Evolutionary conservation across 2,329 filamentous ascomycete species (phyloP).

Genomic region (Colletotrichum phormii): DNA sequence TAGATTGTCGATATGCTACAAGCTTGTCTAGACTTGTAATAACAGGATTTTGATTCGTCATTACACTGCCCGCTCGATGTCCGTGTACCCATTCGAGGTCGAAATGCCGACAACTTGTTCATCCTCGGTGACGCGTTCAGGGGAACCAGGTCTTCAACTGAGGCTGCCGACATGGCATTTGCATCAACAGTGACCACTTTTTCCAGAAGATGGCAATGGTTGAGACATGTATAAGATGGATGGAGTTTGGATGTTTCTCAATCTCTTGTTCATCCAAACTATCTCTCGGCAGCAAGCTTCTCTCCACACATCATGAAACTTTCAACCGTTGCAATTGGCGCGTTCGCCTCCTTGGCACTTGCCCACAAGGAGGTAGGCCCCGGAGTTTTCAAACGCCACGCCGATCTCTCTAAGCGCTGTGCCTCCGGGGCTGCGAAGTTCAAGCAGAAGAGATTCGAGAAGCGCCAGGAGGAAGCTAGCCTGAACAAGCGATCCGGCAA

Average conservation of each 20-base stretch:
- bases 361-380: slow-evolving; percentile 4
- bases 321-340: not conserved
- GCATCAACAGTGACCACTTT: not conserved
- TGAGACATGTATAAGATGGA: not conserved
- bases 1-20: not conserved
- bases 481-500: not conserved
- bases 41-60: not conserved
- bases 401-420: slow-evolving; percentile 14
- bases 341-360: not conserved
- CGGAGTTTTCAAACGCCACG: slow-evolving; percentile 1
- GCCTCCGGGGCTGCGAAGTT: not conserved
- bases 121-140: not conserved
- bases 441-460: slow-evolving; percentile 4
- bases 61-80: not conserved
- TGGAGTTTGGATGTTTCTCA: not conserved
- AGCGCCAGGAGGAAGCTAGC: not conserved
- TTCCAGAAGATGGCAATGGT: not conserved
- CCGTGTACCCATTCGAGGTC: not conserved
- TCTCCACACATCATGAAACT: slow-evolving; percentile 3
- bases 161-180: not conserved
- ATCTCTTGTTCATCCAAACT: not conserved
- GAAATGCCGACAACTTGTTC: not conserved
- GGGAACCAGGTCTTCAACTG: not conserved
- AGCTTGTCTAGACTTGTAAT: not conserved
- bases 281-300: not conserved